phyloP scores from a whole-genome alignment of 768 basidiomycete species.

The Gloeophyllum trabeum region DNA sequence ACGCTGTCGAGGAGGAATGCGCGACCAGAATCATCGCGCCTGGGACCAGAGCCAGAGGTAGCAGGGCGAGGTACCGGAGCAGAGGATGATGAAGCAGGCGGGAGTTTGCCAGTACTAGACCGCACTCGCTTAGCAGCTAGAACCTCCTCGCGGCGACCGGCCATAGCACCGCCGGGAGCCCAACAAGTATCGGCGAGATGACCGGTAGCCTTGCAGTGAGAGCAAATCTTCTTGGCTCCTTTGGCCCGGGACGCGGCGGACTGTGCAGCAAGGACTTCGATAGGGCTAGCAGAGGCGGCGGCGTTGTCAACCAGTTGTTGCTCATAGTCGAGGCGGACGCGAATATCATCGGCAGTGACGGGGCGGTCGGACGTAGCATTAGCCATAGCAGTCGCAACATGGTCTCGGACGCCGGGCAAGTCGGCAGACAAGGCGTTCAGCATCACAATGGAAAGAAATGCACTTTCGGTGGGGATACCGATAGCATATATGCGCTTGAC shows the following conservation, averaged over 20 bases:
- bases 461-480: conserved; percentile 8
- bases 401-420: conserved; percentile 4
- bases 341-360: neutral
- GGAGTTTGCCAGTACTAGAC: too few relatives aligned
- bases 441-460: conserved; percentile 7
- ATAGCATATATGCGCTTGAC: conserved; percentile 10
- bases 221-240: neutral
- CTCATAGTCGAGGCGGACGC: neutral
- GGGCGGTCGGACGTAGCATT: neutral
- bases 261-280: neutral
- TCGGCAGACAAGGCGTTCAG: conserved; percentile 7
- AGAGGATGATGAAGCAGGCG: too few relatives aligned
- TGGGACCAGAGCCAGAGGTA: neutral
- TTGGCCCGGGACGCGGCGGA: neutral
- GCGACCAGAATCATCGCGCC: neutral
- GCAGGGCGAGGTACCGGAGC: neutral
- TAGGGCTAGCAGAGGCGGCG: neutral
- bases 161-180: conserved; percentile 1
- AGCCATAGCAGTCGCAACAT: conserved; percentile 3
- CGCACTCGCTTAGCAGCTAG: neutral
- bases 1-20: neutral
- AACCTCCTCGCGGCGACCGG: neutral
- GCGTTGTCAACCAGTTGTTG: neutral
- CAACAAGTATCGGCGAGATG: conserved; percentile 2
- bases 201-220: neutral